A percentile compares a stretch with the other conserved stretches of the same genome.
These are phyloP conservation scores for Aspergillus bombycis DNA, from an alignment of 2,329 filamentous ascomycete genomes.

Conservation along the genomic window DNA sequence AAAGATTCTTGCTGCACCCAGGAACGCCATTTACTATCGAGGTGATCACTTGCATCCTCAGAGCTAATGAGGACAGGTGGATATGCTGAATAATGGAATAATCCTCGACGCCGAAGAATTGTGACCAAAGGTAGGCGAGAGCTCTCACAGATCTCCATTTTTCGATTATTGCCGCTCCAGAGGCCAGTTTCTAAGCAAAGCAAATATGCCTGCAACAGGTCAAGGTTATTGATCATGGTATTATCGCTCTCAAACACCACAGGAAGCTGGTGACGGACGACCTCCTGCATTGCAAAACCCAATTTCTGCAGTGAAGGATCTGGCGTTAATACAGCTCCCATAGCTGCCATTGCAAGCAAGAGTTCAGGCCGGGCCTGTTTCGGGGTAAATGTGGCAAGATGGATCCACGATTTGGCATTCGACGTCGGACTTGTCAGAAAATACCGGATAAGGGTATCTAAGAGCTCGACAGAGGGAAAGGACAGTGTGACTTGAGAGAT, in stretches of 20 bases:
- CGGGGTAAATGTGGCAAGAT: constrained; percentile 35
- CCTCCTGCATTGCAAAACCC: constrained; percentile 45
- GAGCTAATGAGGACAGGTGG: neutral
- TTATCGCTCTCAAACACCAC: constrained; percentile 40
- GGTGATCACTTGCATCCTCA: neutral
- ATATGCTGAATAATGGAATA: constrained; percentile 30
- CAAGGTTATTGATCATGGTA: constrained; percentile 32
- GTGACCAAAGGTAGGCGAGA: constrained; percentile 42
- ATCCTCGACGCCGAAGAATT: constrained; percentile 41
- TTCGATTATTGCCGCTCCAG: constrained; percentile 44
- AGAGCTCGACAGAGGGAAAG: neutral
- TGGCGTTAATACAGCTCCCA: constrained; percentile 39
- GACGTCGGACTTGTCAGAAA: neutral
- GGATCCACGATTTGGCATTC: constrained; percentile 23
- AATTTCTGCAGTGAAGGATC: constrained; percentile 39
- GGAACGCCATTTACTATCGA: neutral
- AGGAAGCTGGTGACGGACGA: constrained; percentile 27
- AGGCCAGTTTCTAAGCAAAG: constrained; percentile 38
- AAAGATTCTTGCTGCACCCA: neutral
- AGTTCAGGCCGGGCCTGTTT: constrained; percentile 37
- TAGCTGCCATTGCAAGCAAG: constrained; percentile 37
- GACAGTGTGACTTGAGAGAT: neutral
- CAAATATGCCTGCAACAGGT: constrained; percentile 39
- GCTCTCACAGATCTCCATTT: constrained; percentile 46
- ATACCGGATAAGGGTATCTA: neutral